Percentiles rank a stretch among this genome's conserved stretches.
Conservation (phyloP, 2,329 filamentous ascomycete genomes). For the Colletotrichum sp. region DNA sequence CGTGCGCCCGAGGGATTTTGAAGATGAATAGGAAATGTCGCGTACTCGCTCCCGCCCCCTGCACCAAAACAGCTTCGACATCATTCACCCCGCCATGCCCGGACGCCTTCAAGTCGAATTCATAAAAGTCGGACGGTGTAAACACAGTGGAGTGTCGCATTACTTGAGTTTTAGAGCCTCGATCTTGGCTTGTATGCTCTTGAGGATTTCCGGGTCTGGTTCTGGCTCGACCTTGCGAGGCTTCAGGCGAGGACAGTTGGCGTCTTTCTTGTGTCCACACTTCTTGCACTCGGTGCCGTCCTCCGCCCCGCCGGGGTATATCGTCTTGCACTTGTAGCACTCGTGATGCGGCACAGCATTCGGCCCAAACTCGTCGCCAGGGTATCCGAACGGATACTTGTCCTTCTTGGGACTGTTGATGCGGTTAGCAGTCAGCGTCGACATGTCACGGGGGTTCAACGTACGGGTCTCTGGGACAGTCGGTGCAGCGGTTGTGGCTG, state of each 20-base stretch:
- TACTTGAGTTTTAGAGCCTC: constrained; percentile 42
- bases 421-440: neutral
- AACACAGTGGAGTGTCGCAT: neutral
- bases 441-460: constrained; percentile 36
- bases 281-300: constrained; percentile 61
- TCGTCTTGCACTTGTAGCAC: constrained; percentile 68
- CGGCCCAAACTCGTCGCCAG: constrained; percentile 65
- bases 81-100: constrained; percentile 1
- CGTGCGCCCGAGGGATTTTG: neutral
- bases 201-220: constrained; percentile 65
- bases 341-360: constrained; percentile 58
- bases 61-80: constrained; percentile 1
- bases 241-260: constrained; percentile 61
- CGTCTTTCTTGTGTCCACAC: constrained; percentile 66
- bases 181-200: constrained; percentile 61
- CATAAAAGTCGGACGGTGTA: neutral
- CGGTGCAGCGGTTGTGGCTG: constrained; percentile 76
- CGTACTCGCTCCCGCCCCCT: constrained; percentile 1
- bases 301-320: constrained; percentile 56
- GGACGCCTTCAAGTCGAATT: constrained; percentile 11
- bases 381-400: constrained; percentile 74
- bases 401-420: constrained; percentile 63
- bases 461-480: constrained; percentile 82
- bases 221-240: constrained; percentile 66
- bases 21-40: constrained; percentile 11